These are phyloP conservation scores for Monosporascus sp. DNA, from an alignment of 2,329 filamentous ascomycete genomes.

Conservation along the genomic window DNA sequence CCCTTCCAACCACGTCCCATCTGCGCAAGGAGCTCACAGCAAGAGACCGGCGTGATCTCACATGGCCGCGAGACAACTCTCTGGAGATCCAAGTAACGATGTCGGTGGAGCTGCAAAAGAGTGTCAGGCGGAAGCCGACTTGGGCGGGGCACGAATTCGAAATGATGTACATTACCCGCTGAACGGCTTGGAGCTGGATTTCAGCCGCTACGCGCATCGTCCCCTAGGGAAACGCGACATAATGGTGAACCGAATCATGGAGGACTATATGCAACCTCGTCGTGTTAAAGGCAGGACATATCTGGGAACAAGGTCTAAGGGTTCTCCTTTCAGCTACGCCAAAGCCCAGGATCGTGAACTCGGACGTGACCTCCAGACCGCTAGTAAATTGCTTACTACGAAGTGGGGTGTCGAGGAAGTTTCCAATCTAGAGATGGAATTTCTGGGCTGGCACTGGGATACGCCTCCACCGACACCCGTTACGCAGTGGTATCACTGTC, in stretches of 20 bases:
- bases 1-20: not conserved
- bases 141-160: not conserved
- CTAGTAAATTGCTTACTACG: conserved; percentile 21
- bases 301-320: not conserved
- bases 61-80: not conserved
- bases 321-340: conserved; percentile 9
- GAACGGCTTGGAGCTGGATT: conserved; percentile 26
- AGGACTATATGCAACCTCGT: conserved; percentile 21
- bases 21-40: not conserved
- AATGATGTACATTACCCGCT: conserved; percentile 26
- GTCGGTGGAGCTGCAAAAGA: not conserved
- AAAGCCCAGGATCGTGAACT: conserved; percentile 17
- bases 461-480: not conserved
- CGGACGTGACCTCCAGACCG: conserved; percentile 20
- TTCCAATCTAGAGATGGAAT: not conserved
- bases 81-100: not conserved
- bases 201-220: conserved; percentile 28
- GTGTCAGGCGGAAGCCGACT: not conserved
- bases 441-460: not conserved
- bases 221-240: conserved; percentile 25
- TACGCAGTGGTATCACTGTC: not conserved
- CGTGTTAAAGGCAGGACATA: conserved; percentile 9
- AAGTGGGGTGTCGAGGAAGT: conserved; percentile 3
- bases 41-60: not conserved
- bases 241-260: conserved; percentile 26